Evolutionary conservation across 2,329 filamentous ascomycete genomes (phyloP), one percentile per base, ranked within the genome.

Genomic region (Fusarium verrucosum): DNA sequence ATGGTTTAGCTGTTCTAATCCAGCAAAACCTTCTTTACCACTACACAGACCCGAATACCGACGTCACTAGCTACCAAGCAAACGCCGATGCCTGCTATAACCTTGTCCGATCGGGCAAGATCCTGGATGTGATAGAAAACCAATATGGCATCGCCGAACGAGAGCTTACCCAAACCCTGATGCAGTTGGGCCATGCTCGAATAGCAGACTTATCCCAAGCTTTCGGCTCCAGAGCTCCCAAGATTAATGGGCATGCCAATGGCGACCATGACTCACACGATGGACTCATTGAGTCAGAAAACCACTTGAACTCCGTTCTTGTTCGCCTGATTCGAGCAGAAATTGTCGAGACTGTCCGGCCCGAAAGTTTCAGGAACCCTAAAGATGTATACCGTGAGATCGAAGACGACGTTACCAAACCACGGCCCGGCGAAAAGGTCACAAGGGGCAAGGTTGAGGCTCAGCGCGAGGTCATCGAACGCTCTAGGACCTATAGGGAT

Each of bases 11-110:
- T 50, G 89, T 95, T 28, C 88, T 98, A 65, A 86, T 96, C 37
- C 94, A 98, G 75, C 91, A 97, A 74, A 92, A 94, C 73, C 86
- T 98, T 44, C 82, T 96, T 63, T 92, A 88, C 75, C 90, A 94
- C 76, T 85, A 88, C 66, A 86, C 87, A 66, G 84, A 88, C 58
- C 74, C 82, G 53, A 85, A 89, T 53, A 84, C 86, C 38, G 84
- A 84, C 41, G 76, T 83, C 45, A 90, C 91, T 22, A 88, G 87
- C 74, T 99, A 98, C 79, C 92, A 97, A 75, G 91, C 92, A 57
- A 93, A 97, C 71, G 82, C 89, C 73, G 82, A 88, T 67, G 87
- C 89, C 61, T 91, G 92, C 65, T 98, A 98, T 78, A 89, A 89
- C 68, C 83, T 97, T 38, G 82, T 94, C 33, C 90, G 95, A 56